Base-by-base conservation (phyloP, 2,329 filamentous ascomycete species). In the Aspergillus udagawae region DNA sequence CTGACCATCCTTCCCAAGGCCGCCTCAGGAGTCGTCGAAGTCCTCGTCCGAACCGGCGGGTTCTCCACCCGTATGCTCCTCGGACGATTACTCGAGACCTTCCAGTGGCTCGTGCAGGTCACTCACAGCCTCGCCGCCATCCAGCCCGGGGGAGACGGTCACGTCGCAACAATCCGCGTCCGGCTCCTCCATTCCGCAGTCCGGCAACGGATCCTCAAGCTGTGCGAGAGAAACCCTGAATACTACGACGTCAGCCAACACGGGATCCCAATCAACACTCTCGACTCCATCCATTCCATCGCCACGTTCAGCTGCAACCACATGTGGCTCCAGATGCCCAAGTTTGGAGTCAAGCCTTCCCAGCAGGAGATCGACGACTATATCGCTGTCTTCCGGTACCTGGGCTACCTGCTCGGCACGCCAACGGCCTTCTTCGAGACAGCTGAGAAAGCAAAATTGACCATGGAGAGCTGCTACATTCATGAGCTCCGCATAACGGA, bases 31-130 rank as follows among this genome's bases (percentile, higher is more conserved):
- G 85, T 91, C 0, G 86, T 89, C 8, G 88, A 92, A 70, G 89
- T 87, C 0, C 79, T 92, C 14, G 82, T 86, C 4, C 79, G 88
- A 20, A 92, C 89, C 0, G 88, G 88, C 4, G 89, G 88, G 0
- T 92, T 92, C 70, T 83, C 83, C 9, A 82, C 83, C 1, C 83
- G 83, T 59, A 83, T 88, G 4, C 86, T 87, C 8, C 80, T 83
- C 59, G 81, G 83, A 10, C 79, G 89, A 47, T 71, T 88, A 3
- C 82, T 86, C 32, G 87, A 91, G 70, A 91, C 89, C 1, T 87
- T 86, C 6, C 88, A 91, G 70, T 87, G 90, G 71, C 84, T 90
- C 14, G 79, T 91, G 12, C 85, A 90, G 69, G 85, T 88, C 54
- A 88, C 88, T 1, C 76, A 79, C 49, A 83, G 82, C 14, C 67